Evolutionary conservation across 225 moss, liverwort and hornwort genomes (phyloP).

Genomic region (Anthoceros angustus): DNA sequence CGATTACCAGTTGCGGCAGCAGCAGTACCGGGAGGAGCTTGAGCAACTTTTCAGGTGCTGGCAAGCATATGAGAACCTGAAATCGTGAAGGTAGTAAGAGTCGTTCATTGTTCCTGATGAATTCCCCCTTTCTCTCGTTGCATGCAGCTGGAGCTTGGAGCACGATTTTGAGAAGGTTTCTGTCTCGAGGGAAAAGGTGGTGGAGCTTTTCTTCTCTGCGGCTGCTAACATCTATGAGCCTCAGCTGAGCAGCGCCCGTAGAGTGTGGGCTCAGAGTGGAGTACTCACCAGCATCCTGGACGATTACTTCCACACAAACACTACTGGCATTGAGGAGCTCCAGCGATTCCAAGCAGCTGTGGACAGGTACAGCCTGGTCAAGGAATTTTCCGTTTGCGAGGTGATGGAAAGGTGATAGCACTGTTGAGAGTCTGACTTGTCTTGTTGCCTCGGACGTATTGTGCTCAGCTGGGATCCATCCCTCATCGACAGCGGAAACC

Average conservation of each 20-base stretch:
- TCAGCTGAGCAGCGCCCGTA: background rate
- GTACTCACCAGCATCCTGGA: background rate
- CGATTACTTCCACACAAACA: background rate
- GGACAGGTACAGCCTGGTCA: constrained; percentile 3
- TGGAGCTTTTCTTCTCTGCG: background rate
- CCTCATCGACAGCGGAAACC: constrained; percentile 18
- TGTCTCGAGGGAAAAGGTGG: background rate
- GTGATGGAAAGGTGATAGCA: background rate
- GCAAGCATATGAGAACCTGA: background rate
- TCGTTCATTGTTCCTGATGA: no score
- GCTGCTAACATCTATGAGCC: background rate
- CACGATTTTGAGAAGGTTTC: background rate
- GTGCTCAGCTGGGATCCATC: constrained; percentile 31
- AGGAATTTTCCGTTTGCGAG: background rate
- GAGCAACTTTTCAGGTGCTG: constrained; percentile 11
- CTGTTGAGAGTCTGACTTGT: background rate
- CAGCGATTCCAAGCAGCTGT: background rate
- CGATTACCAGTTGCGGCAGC: constrained; percentile 8
- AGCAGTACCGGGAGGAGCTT: constrained; percentile 12
- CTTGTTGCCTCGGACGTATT: background rate
- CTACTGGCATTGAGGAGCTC: background rate
- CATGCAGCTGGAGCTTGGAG: background rate
- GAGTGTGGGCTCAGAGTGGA: background rate
- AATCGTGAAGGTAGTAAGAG: background rate
- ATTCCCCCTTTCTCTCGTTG: no score